Percentiles rank a stretch among this genome's conserved stretches.
Conservation (phyloP, 805 yeast genomes). For the Saturnispora hagleri region DNA sequence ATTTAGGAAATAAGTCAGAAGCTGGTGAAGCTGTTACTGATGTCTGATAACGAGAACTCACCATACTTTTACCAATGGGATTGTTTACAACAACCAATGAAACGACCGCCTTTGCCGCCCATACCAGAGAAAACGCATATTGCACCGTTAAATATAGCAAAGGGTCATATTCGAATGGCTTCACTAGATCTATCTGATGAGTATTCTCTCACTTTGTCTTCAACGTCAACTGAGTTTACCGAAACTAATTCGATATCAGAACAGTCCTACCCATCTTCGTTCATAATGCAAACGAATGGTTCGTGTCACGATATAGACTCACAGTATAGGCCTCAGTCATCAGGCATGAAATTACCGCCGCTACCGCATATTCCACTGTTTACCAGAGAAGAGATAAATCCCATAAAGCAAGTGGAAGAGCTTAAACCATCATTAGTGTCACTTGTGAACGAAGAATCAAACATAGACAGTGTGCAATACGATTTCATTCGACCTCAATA, state of each 20-base stretch:
- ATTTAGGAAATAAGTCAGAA: background rate
- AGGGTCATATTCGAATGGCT: slow-evolving; percentile 1
- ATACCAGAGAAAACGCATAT: background rate
- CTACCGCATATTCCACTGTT: slow-evolving; percentile 1
- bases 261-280: background rate
- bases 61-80: slow-evolving; percentile 8
- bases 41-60: slow-evolving; percentile 1
- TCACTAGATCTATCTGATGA: slow-evolving; percentile 3
- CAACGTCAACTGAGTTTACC: background rate
- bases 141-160: background rate
- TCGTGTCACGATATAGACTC: background rate
- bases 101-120: slow-evolving; percentile 3
- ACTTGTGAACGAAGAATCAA: background rate
- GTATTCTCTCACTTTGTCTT: background rate
- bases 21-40: background rate
- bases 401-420: background rate
- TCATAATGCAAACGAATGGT: background rate
- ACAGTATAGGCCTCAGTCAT: background rate
- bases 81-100: background rate
- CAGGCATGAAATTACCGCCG: slow-evolving; percentile 1
- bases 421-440: background rate
- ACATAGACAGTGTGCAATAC: background rate
- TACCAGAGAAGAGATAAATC: background rate
- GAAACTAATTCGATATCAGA: background rate
- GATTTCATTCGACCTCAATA: slow-evolving; percentile 1